Conservation (phyloP, 768 basidiomycete species). For the Suillus spraguei region DNA sequence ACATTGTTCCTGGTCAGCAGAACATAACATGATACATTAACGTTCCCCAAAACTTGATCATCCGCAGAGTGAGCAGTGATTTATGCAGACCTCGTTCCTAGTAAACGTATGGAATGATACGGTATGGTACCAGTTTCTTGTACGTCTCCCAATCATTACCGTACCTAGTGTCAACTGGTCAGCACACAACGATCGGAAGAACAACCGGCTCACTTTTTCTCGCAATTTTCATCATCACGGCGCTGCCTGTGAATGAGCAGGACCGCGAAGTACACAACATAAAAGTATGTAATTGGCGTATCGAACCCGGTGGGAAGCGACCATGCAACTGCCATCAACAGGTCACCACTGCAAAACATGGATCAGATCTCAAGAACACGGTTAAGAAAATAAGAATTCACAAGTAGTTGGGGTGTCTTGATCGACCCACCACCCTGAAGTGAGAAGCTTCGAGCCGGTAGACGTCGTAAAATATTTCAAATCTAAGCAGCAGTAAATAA, state of each 20-base stretch:
- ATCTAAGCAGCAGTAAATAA: constrained; percentile 45
- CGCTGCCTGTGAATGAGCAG: constrained; percentile 89
- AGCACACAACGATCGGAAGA: constrained; percentile 8
- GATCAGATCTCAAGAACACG: constrained; percentile 1
- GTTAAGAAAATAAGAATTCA: constrained; percentile 33
- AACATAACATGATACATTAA: constrained; percentile 2
- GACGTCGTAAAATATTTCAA: constrained; percentile 78
- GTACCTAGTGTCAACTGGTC: constrained; percentile 55
- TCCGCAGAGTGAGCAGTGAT: not conserved
- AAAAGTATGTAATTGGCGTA: constrained; percentile 96
- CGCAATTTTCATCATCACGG: constrained; percentile 91
- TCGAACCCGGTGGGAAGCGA: constrained; percentile 89
- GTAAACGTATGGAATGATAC: constrained; percentile 86
- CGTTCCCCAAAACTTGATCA: not conserved
- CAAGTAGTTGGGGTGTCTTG: constrained; percentile 93
- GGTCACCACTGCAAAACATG: constrained; percentile 60
- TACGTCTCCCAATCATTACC: constrained; percentile 95
- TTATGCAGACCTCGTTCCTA: constrained; percentile 29
- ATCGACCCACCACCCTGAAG: constrained; percentile 96
- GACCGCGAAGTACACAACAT: constrained; percentile 84
- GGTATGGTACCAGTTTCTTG: constrained; percentile 80
- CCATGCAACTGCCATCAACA: constrained; percentile 92
- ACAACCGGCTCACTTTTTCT: constrained; percentile 68
- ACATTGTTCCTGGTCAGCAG: not conserved
- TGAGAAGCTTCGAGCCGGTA: constrained; percentile 87